These are phyloP conservation scores for Hirschioporus abietinus DNA, from an alignment of 768 basidiomycete genomes.

Conservation along the genomic window DNA sequence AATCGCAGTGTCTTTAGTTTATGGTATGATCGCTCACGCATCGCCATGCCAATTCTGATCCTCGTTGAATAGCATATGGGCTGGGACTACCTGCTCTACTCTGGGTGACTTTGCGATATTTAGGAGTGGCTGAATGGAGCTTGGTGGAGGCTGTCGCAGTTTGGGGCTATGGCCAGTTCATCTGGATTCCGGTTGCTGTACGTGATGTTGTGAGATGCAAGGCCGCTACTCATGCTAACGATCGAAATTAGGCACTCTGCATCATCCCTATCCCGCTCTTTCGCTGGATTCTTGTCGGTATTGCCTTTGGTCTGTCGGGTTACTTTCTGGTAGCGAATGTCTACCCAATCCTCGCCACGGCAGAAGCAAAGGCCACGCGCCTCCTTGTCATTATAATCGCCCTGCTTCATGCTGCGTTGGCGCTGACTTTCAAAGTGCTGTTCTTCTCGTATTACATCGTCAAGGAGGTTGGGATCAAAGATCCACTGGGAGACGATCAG, in stretches of 20 bases:
- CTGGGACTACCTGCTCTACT: constrained; percentile 74
- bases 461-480: constrained; percentile 31
- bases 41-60: no score
- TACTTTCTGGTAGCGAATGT: constrained; percentile 82
- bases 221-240: background rate
- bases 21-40: constrained; percentile 26
- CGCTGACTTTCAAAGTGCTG: constrained; percentile 78
- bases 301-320: constrained; percentile 76
- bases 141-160: constrained; percentile 76
- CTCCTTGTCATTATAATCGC: constrained; percentile 76
- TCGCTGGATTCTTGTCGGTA: constrained; percentile 72
- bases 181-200: constrained; percentile 87
- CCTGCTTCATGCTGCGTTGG: constrained; percentile 70
- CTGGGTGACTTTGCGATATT: constrained; percentile 80
- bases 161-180: constrained; percentile 79
- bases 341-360: constrained; percentile 87
- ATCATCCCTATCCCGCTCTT: constrained; percentile 80
- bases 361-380: constrained; percentile 82
- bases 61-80: constrained; percentile 48
- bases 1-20: constrained; percentile 78
- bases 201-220: constrained; percentile 22
- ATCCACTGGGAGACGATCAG: constrained; percentile 17
- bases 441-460: constrained; percentile 61
- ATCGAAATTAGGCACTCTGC: constrained; percentile 57
- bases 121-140: constrained; percentile 88